Percentiles rank a stretch among this genome's conserved stretches.
These are phyloP conservation scores for Lepidium campestre DNA, from an alignment of 441 rosid species.

Conservation along the genomic window DNA sequence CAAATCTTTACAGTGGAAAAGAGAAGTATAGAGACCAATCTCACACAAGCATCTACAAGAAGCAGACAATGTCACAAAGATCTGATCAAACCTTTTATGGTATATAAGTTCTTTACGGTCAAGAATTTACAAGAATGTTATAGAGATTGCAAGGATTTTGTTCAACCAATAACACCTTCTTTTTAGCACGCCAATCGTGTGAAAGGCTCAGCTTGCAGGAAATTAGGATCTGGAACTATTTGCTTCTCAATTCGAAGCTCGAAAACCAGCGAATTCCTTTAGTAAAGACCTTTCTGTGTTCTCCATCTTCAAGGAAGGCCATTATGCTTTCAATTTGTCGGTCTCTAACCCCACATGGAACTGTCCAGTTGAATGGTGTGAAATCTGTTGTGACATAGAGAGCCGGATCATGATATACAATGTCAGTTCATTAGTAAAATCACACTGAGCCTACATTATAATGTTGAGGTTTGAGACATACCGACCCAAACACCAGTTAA, in stretches of 20 bases:
- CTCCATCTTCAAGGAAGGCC: slow-evolving; percentile 31
- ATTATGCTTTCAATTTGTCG: slow-evolving; percentile 67
- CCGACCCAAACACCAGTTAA: slow-evolving; percentile 92
- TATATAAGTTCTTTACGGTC: background rate
- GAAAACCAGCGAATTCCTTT: slow-evolving; percentile 63
- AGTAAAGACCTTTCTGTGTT: slow-evolving; percentile 31
- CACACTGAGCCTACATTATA: background rate
- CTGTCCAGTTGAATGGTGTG: slow-evolving; percentile 65
- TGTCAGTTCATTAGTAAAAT: background rate
- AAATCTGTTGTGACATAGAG: slow-evolving; percentile 77
- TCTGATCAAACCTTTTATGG: background rate
- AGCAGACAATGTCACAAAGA: slow-evolving; percentile 6
- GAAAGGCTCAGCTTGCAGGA: slow-evolving; percentile 7
- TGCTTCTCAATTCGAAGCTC: slow-evolving; percentile 44
- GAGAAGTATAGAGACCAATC: slow-evolving; percentile 6
- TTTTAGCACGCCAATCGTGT: background rate
- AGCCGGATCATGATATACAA: slow-evolving; percentile 71
- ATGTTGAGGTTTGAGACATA: slow-evolving; percentile 23
- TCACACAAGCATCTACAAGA: slow-evolving; percentile 5
- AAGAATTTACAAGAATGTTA: slow-evolving; percentile 7
- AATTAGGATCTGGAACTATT: slow-evolving; percentile 16
- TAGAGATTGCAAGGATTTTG: background rate
- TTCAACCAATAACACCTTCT: background rate
- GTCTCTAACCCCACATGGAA: slow-evolving; percentile 75
- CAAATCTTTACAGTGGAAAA: slow-evolving; percentile 3